phyloP scores from a whole-genome alignment of 768 basidiomycete species.

The Phylloporus scabripes region DNA sequence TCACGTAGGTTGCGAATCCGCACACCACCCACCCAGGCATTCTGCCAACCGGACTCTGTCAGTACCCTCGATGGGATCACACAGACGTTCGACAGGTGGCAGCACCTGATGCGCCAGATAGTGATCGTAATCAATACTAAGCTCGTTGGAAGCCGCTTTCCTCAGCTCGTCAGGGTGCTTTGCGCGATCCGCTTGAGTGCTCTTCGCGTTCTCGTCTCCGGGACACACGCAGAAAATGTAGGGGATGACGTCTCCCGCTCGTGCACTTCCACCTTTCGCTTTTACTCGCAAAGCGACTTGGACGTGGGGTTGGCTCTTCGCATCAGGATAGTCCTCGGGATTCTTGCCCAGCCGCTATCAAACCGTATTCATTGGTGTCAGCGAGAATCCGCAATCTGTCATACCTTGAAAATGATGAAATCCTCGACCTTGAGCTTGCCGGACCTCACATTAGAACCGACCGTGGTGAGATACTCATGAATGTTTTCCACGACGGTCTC shows the following conservation, averaged over 20 bases:
- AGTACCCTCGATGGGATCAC: slow-evolving; percentile 94
- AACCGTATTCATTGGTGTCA: not conserved
- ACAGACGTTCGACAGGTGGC: slow-evolving; percentile 91
- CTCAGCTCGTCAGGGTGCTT: slow-evolving; percentile 92
- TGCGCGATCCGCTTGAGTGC: slow-evolving; percentile 83
- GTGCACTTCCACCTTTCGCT: slow-evolving; percentile 71
- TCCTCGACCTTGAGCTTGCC: slow-evolving; percentile 85
- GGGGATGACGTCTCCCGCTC: slow-evolving; percentile 88
- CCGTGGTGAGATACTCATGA: slow-evolving; percentile 78
- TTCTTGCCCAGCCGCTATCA: slow-evolving; percentile 88
- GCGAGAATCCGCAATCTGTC: slow-evolving; percentile 1
- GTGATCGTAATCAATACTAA: slow-evolving; percentile 85
- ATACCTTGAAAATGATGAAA: slow-evolving; percentile 90
- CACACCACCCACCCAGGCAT: slow-evolving; percentile 66
- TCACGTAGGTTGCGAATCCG: not conserved
- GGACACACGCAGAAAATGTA: slow-evolving; percentile 88
- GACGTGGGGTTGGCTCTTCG: slow-evolving; percentile 92
- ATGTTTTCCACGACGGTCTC: slow-evolving; percentile 87
- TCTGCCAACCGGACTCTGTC: slow-evolving; percentile 90
- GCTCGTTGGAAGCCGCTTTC: slow-evolving; percentile 47
- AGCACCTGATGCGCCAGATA: slow-evolving; percentile 90
- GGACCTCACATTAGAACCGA: slow-evolving; percentile 73
- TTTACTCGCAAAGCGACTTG: slow-evolving; percentile 93
- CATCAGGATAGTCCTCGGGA: slow-evolving; percentile 95
- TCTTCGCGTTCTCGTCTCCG: slow-evolving; percentile 64